A percentile compares a stretch with the other conserved stretches of the same genome.
Evolutionary conservation across 768 basidiomycete species (phyloP).

Genomic region (Boletus pseudopeckii): DNA sequence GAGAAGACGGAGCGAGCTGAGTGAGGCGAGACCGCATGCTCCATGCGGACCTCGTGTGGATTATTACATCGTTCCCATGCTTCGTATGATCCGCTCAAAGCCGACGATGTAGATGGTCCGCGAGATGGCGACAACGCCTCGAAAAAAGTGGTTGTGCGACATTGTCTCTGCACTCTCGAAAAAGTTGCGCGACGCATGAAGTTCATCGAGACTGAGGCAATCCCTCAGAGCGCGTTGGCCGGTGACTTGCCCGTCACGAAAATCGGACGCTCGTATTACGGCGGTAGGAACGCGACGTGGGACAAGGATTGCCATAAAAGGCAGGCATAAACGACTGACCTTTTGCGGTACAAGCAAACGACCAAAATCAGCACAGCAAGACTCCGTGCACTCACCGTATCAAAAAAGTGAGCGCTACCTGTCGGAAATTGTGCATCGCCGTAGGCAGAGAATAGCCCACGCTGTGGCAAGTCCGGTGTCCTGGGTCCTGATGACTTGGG

Average conservation of each 20-base stretch:
- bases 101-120: background rate
- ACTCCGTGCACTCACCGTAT: conserved; percentile 11
- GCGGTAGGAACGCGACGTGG: too few species aligned
- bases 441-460: background rate
- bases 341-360: conserved; percentile 12
- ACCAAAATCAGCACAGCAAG: conserved; percentile 14
- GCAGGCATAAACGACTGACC: conserved; percentile 9
- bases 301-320: conserved; percentile 8
- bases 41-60: background rate
- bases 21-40: background rate
- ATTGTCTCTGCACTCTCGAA: background rate
- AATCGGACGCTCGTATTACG: background rate
- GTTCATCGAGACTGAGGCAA: background rate
- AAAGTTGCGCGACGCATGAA: background rate
- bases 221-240: background rate
- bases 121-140: background rate
- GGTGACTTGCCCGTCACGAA: background rate
- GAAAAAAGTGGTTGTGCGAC: background rate
- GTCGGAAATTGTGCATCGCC: background rate
- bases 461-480: background rate
- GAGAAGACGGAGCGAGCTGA: too few species aligned
- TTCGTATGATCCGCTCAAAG: background rate
- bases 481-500: conserved; percentile 4
- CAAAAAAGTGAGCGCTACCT: background rate
- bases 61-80: conserved; percentile 3